Conservation (phyloP, 805 yeast species). For the Yamadazyma paraphyllophila region DNA sequence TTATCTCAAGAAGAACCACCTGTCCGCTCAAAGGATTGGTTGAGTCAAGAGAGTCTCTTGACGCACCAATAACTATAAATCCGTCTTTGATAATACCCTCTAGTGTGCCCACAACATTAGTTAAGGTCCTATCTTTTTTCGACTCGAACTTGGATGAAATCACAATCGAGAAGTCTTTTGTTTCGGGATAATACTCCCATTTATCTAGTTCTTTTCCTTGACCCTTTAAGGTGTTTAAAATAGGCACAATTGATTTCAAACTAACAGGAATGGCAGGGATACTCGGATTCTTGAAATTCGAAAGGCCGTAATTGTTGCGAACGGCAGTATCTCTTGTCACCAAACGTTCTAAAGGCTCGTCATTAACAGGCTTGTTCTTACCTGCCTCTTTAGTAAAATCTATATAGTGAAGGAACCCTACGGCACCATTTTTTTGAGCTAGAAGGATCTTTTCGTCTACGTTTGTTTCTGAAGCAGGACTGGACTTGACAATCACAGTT, state of each 20-base stretch:
- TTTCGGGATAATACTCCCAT: conserved; percentile 26
- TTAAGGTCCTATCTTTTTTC: conserved; percentile 16
- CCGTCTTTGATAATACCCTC: conserved; percentile 41
- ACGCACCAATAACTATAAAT: conserved; percentile 38
- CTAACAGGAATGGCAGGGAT: conserved; percentile 31
- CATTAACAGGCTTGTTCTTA: not conserved
- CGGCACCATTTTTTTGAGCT: conserved; percentile 26
- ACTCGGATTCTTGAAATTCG: conserved; percentile 4
- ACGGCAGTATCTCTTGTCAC: conserved; percentile 22
- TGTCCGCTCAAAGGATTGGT: conserved; percentile 39
- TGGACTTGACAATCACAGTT: conserved; percentile 27
- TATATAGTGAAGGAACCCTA: conserved; percentile 24
- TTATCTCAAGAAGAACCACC: conserved; percentile 37
- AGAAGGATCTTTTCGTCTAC: conserved; percentile 24
- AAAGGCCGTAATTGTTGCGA: conserved; percentile 2
- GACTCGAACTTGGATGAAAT: conserved; percentile 16
- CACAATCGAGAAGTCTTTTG: conserved; percentile 15
- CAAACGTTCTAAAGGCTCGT: conserved; percentile 8
- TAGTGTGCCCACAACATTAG: conserved; percentile 32
- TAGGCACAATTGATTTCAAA: conserved; percentile 23
- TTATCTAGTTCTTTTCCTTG: conserved; percentile 13
- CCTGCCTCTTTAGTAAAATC: conserved; percentile 6
- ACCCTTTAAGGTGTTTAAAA: conserved; percentile 21
- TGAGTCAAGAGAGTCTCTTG: conserved; percentile 37
- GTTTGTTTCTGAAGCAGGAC: not conserved